Conservation (phyloP, 2,329 filamentous ascomycete genomes). For the Geosmithia morbida region DNA sequence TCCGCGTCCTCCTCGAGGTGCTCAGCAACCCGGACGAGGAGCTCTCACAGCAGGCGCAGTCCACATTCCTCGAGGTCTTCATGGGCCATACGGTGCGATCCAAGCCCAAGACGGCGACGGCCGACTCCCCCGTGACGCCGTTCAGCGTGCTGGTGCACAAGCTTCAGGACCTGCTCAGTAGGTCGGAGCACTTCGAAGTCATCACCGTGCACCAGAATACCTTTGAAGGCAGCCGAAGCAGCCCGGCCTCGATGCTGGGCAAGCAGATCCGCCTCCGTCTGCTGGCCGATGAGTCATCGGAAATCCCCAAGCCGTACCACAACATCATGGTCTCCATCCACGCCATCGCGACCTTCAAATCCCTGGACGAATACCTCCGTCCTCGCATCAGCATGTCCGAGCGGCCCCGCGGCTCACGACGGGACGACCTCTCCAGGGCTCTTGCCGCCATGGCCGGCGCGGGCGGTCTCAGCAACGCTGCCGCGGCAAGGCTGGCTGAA, state of each 20-base stretch:
- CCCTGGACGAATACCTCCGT: conserved; percentile 86
- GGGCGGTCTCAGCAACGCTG: conserved; percentile 33
- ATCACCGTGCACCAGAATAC: conserved; percentile 89
- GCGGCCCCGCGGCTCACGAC: conserved; percentile 42
- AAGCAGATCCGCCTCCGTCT: conserved; percentile 88
- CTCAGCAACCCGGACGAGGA: conserved; percentile 58
- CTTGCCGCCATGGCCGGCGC: conserved; percentile 68
- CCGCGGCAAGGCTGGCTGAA: conserved; percentile 31
- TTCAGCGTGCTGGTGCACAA: conserved; percentile 90
- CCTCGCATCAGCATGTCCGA: conserved; percentile 77
- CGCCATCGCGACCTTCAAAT: conserved; percentile 95
- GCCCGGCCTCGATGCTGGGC: conserved; percentile 86
- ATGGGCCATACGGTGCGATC: conserved; percentile 63
- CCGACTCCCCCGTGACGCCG: conserved; percentile 60
- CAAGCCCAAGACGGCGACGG: conserved; percentile 47
- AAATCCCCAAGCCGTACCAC: conserved; percentile 74
- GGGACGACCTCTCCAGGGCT: conserved; percentile 52
- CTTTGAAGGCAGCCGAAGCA: conserved; percentile 79
- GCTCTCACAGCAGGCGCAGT: conserved; percentile 52
- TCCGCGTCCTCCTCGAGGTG: conserved; percentile 67
- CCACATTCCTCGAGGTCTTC: conserved; percentile 81
- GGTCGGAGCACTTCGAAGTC: conserved; percentile 96
- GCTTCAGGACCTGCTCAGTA: conserved; percentile 86
- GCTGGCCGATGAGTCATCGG: conserved; percentile 77
- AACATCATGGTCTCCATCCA: conserved; percentile 99